phyloP scores from a whole-genome alignment of 2,329 filamentous ascomycete species.

The Fusarium dlaminii region DNA sequence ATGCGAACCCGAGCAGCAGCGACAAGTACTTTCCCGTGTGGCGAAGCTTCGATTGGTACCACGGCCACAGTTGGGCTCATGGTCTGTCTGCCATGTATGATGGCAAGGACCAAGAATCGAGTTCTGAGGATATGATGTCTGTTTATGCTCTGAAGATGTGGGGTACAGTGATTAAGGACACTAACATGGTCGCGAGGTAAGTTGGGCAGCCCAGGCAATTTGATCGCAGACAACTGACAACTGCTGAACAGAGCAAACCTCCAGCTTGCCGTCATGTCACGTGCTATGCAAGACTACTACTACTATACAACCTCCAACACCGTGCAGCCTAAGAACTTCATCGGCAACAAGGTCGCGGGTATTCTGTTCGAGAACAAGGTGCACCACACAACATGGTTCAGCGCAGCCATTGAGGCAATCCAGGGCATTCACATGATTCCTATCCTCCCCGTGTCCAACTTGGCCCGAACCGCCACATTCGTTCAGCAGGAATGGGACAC shows the following conservation, averaged over 20 bases:
- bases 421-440: constrained; percentile 87
- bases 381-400: constrained; percentile 93
- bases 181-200: constrained; percentile 78
- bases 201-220: constrained; percentile 8
- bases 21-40: constrained; percentile 85
- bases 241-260: constrained; percentile 70
- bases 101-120: constrained; percentile 87
- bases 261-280: constrained; percentile 81
- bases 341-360: constrained; percentile 77
- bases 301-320: constrained; percentile 77
- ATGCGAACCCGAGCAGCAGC: constrained; percentile 75
- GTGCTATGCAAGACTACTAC: constrained; percentile 83
- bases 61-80: constrained; percentile 94
- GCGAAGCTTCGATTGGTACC: constrained; percentile 90
- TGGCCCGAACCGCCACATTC: constrained; percentile 74
- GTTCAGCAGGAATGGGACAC: constrained; percentile 84
- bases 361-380: constrained; percentile 94
- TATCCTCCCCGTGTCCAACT: constrained; percentile 72
- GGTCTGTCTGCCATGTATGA: constrained; percentile 76
- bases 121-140: constrained; percentile 89
- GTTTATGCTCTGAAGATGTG: constrained; percentile 93
- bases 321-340: constrained; percentile 78
- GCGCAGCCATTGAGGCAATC: constrained; percentile 75
- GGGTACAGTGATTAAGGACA: constrained; percentile 81
- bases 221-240: background rate